A percentile compares a stretch with the other conserved stretches of the same genome.
Evolutionary conservation across 2,329 filamentous ascomycete genomes (phyloP).

Genomic region (Stemphylium vesicarium): DNA sequence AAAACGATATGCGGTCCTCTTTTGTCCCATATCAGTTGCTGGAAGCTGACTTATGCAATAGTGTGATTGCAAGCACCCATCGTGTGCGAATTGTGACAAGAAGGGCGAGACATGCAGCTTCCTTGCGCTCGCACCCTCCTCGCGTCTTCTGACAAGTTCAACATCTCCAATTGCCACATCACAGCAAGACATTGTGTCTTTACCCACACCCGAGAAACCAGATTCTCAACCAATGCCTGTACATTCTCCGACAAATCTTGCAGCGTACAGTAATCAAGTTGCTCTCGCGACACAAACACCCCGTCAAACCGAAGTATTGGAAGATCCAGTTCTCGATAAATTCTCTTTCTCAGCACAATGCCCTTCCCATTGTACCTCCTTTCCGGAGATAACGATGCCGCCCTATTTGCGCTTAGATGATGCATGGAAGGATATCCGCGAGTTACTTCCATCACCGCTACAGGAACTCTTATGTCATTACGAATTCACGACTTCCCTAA

Average conservation of each 20-base stretch:
- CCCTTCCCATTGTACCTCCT: background rate
- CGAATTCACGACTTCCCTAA: constrained; percentile 41
- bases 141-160: constrained; percentile 29
- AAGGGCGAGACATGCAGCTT: constrained; percentile 43
- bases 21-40: background rate
- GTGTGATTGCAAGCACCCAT: constrained; percentile 44
- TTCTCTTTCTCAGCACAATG: background rate
- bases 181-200: constrained; percentile 2
- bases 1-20: background rate
- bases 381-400: constrained; percentile 23
- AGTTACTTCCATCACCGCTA: constrained; percentile 29
- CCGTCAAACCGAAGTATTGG: constrained; percentile 18
- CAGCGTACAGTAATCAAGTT: constrained; percentile 11
- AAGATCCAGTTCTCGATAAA: constrained; percentile 1
- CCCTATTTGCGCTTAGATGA: constrained; percentile 34
- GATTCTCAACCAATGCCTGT: background rate
- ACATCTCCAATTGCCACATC: constrained; percentile 14
- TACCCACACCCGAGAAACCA: constrained; percentile 6
- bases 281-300: constrained; percentile 14
- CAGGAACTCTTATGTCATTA: constrained; percentile 44
- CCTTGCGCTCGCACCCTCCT: constrained; percentile 39
- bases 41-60: constrained; percentile 24
- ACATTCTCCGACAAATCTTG: constrained; percentile 7
- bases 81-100: constrained; percentile 43
- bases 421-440: constrained; percentile 37